A percentile compares a stretch with the other conserved stretches of the same genome.
Conservation (phyloP, 495 filamentous ascomycete genomes). For the Talaromyces stipitatus region DNA sequence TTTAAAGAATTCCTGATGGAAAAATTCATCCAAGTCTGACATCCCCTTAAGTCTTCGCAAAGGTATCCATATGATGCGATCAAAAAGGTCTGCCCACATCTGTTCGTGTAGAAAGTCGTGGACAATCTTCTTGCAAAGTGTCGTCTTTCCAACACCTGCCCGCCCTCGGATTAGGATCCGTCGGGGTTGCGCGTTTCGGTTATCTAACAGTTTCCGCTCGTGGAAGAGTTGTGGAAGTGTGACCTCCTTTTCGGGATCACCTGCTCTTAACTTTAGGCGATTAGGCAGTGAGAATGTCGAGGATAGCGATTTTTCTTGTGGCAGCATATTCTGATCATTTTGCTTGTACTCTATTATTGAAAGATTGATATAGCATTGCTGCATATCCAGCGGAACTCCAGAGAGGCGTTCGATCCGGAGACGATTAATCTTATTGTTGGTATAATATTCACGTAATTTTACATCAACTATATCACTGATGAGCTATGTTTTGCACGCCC, state of each 20-base stretch:
- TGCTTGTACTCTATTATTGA: no score
- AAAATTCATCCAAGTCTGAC: conserved; percentile 14
- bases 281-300: no score
- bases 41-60: conserved; percentile 16
- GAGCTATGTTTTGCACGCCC: no score
- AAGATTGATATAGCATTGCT: no score
- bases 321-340: no score
- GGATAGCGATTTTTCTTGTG: no score
- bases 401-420: no score
- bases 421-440: no score
- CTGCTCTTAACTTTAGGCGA: no score
- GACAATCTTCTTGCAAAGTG: conserved; percentile 31
- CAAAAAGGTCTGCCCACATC: conserved; percentile 20
- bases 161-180: conserved; percentile 33
- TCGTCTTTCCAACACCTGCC: conserved; percentile 37
- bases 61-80: conserved; percentile 29
- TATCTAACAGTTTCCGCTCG: conserved; percentile 10
- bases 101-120: conserved; percentile 13
- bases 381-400: no score
- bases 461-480: no score
- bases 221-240: conserved; percentile 20
- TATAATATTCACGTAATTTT: no score
- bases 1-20: conserved; percentile 19
- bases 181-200: conserved; percentile 11
- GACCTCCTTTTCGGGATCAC: conserved; percentile 12